Percentiles rank a stretch among this genome's conserved stretches.
Conservation (phyloP, 2,329 filamentous ascomycete genomes). For the Acephala macrosclerotiorum region DNA sequence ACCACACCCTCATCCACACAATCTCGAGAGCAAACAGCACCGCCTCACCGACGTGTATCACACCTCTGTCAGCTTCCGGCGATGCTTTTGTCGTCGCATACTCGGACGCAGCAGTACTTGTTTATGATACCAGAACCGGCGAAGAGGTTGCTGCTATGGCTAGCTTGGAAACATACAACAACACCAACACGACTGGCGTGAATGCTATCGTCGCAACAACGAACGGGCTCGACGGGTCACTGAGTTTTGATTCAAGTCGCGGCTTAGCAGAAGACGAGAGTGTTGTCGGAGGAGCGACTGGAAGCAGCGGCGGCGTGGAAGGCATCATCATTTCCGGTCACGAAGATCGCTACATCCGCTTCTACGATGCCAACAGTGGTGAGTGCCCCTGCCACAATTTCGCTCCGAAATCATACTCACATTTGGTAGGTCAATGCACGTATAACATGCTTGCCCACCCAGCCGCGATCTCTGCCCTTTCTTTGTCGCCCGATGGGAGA, state of each 20-base stretch:
- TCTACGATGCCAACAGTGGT: constrained; percentile 99
- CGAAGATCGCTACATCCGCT: constrained; percentile 93
- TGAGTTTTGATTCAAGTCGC: constrained; percentile 67
- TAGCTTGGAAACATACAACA: constrained; percentile 92
- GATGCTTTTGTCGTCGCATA: constrained; percentile 94
- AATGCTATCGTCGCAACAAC: constrained; percentile 92
- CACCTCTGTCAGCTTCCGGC: constrained; percentile 81
- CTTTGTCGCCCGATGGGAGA: constrained; percentile 88
- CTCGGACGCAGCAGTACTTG: constrained; percentile 85
- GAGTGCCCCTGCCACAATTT: constrained; percentile 51
- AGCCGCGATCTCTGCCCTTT: constrained; percentile 88
- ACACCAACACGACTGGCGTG: constrained; percentile 81
- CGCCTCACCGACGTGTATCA: constrained; percentile 88
- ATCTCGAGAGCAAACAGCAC: constrained; percentile 74
- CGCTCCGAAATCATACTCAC: background rate
- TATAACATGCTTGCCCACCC: constrained; percentile 99
- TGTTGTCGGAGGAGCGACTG: constrained; percentile 80
- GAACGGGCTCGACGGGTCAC: constrained; percentile 73
- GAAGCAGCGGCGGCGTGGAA: constrained; percentile 80
- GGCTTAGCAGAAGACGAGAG: constrained; percentile 76
- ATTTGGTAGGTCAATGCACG: constrained; percentile 87
- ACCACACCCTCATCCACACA: constrained; percentile 86
- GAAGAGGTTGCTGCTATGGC: constrained; percentile 91
- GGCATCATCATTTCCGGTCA: constrained; percentile 96
- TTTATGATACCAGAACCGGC: constrained; percentile 91